Conservation (phyloP, 495 filamentous ascomycete genomes). For the Neurospora africana region DNA sequence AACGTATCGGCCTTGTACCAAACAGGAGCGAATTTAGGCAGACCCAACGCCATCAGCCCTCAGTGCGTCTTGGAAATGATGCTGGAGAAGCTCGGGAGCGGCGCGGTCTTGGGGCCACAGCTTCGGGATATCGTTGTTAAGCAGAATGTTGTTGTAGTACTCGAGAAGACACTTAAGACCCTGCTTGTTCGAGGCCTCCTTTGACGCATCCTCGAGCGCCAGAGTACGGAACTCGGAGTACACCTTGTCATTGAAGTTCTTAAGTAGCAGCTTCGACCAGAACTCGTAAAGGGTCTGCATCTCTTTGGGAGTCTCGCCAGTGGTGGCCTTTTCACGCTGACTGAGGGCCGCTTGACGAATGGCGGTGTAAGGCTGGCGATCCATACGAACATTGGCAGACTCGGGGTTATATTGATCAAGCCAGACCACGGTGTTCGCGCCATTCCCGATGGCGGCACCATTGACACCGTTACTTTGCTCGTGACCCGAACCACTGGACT, state of each 20-base stretch:
- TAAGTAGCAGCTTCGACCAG: conserved; percentile 68
- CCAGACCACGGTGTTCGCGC: conserved; percentile 8
- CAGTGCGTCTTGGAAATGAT: conserved; percentile 17
- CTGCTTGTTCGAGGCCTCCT: conserved; percentile 7
- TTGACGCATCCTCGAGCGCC: conserved; percentile 55
- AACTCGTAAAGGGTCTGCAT: conserved; percentile 64
- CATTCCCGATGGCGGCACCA: conserved; percentile 1
- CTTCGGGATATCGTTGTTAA: conserved; percentile 14
- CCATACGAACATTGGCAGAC: conserved; percentile 22
- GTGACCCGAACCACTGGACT: neutral
- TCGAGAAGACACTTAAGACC: conserved; percentile 19
- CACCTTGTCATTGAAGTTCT: conserved; percentile 67
- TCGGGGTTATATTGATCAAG: conserved; percentile 4
- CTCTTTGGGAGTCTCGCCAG: conserved; percentile 37
- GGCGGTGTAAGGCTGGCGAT: conserved; percentile 43
- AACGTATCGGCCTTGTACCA: neutral
- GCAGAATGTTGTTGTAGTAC: conserved; percentile 20
- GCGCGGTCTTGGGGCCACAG: conserved; percentile 20
- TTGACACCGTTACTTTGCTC: conserved; percentile 3
- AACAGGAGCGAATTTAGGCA: neutral
- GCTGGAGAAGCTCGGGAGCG: conserved; percentile 15
- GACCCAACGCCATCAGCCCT: conserved; percentile 4
- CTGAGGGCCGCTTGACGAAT: conserved; percentile 48
- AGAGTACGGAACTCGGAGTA: conserved; percentile 68
- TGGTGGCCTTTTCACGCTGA: conserved; percentile 39